Percentiles rank a stretch among this genome's conserved stretches.
Conservation (phyloP, 2,329 filamentous ascomycete genomes). For the Orbilia quercus region DNA sequence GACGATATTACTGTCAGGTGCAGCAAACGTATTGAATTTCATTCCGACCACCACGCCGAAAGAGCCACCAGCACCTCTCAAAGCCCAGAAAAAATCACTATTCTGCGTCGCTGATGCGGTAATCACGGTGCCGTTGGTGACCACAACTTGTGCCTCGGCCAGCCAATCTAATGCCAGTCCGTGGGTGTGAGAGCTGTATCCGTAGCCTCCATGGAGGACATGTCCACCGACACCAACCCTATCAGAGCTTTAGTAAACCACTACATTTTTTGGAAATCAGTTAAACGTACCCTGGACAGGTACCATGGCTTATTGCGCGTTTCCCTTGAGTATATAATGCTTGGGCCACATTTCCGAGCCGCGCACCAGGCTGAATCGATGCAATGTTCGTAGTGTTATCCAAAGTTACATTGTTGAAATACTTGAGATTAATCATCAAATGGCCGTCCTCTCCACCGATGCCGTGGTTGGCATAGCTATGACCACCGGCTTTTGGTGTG, state of each 20-base stretch:
- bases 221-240: slow-evolving; percentile 66
- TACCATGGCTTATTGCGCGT: slow-evolving; percentile 71
- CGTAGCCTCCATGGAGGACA: slow-evolving; percentile 68
- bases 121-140: slow-evolving; percentile 68
- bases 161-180: slow-evolving; percentile 70
- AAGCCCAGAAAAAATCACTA: slow-evolving; percentile 69
- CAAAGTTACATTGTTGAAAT: slow-evolving; percentile 69
- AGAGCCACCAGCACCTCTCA: slow-evolving; percentile 70
- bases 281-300: slow-evolving; percentile 67
- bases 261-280: slow-evolving; percentile 9
- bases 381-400: slow-evolving; percentile 68
- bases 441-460: slow-evolving; percentile 67
- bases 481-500: slow-evolving; percentile 68
- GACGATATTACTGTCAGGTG: slow-evolving; percentile 70
- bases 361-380: slow-evolving; percentile 69
- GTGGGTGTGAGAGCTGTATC: slow-evolving; percentile 72
- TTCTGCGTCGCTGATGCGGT: slow-evolving; percentile 67
- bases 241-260: slow-evolving; percentile 4
- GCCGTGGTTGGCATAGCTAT: slow-evolving; percentile 69
- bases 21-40: slow-evolving; percentile 69
- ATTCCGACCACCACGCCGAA: slow-evolving; percentile 72
- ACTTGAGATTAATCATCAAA: slow-evolving; percentile 69
- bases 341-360: slow-evolving; percentile 68
- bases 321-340: slow-evolving; percentile 66
- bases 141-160: slow-evolving; percentile 69